A percentile compares a stretch with the other conserved stretches of the same genome.
phyloP scores from a whole-genome alignment of 139 green algal genomes.

The Volvox reticuliferus region DNA sequence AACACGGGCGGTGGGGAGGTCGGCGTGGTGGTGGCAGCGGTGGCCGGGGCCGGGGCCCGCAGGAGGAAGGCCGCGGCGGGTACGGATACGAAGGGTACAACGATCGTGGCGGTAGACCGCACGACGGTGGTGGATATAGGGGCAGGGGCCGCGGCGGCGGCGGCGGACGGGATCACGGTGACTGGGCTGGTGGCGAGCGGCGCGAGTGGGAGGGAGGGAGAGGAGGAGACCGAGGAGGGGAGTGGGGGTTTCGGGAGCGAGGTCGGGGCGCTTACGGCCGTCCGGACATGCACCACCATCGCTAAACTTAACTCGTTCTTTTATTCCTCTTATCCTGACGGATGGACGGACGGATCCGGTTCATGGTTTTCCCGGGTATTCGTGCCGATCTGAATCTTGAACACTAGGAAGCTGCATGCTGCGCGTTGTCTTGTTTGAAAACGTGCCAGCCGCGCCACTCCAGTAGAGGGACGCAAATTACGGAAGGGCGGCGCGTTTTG shows the following conservation, averaged over 20 bases:
- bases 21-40: neutral
- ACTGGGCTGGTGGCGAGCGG: constrained; percentile 2
- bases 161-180: neutral
- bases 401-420: no score
- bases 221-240: neutral
- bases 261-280: neutral
- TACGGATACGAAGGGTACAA: neutral
- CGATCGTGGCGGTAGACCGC: neutral
- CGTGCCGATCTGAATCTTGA: no score
- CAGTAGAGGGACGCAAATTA: no score
- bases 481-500: no score
- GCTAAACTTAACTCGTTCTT: no score
- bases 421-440: no score
- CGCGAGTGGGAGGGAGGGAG: constrained; percentile 7
- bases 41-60: neutral
- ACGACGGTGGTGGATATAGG: neutral
- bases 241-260: neutral
- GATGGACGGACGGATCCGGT: no score
- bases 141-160: neutral
- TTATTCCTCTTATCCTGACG: no score
- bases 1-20: neutral
- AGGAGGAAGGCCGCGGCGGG: neutral
- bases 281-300: no score
- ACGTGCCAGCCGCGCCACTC: no score
- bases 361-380: no score